Evolutionary conservation across 2,329 filamentous ascomycete genomes (phyloP).

Genomic region (Phialemonium atrogriseum): DNA sequence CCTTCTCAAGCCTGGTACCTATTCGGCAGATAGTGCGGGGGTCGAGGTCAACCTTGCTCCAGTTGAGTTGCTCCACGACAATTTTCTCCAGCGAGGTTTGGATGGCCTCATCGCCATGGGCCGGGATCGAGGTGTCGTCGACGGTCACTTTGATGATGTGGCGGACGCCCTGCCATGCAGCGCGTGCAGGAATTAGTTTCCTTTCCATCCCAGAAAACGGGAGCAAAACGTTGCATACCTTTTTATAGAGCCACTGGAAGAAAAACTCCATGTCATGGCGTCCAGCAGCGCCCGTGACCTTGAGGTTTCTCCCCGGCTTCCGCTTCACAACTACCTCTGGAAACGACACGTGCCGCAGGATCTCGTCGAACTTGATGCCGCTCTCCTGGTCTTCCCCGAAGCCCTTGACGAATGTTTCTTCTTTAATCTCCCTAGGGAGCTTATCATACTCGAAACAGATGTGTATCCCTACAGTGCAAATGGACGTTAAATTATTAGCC

Average conservation of each 20-base stretch:
- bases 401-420: neutral
- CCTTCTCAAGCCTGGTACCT: neutral
- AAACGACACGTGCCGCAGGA: neutral
- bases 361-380: conserved; percentile 1
- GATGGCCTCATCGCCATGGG: too few relatives aligned
- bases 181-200: too few relatives aligned
- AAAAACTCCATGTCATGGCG: conserved; percentile 5
- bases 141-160: conserved; percentile 1
- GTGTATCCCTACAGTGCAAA: neutral
- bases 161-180: neutral
- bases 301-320: neutral
- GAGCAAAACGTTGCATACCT: too few relatives aligned
- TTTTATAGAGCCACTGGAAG: conserved; percentile 3
- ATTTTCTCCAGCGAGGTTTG: neutral
- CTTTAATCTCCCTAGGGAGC: neutral
- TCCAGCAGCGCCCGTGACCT: conserved; percentile 1
- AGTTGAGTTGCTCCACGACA: conserved; percentile 2
- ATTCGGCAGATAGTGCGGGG: conserved; percentile 1
- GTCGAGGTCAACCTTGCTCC: conserved; percentile 2
- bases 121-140: too few relatives aligned
- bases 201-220: too few relatives aligned
- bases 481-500: too few relatives aligned
- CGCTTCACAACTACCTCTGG: neutral
- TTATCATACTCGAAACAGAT: neutral
- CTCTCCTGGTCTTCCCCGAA: neutral